Base-by-base conservation (phyloP, 164 flowering plant species). In the Akebia trifoliata region DNA sequence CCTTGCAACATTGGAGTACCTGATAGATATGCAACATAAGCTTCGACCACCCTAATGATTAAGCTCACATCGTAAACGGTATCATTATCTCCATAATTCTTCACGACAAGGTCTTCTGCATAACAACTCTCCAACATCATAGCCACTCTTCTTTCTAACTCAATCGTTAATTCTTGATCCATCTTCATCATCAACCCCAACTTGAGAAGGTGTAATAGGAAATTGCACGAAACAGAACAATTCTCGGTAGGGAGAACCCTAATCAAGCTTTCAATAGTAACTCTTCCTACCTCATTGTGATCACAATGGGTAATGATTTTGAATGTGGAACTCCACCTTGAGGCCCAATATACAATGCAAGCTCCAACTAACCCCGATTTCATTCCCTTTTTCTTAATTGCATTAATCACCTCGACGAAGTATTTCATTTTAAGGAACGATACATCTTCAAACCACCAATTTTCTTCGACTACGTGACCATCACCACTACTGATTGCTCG, bases 391-490 rank as follows among this genome's bases (percentile, higher is more conserved):
- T 37, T 44, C 51, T 77, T 75, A 24, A 75, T 44, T 2, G 58
- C 60, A 11, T 43, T 57, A n/a, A 77, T 64, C 44, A 75, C 77
- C 60, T 60, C 57, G 2, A 67, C 57, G 28, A 80, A 78, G 57
- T 78, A 78, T 62, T 78, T 80, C 12, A 74, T 74, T 36, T 72
- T 56, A 20, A 78, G 78, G 15, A 9, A 0, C 9, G 75, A 69
- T 4, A 80, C 74, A 65, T 80, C 85, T 62, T 78, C 72, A 62
- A 80, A 69, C 82, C 85, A 78, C 82, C 82, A 76, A 20, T 28
- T 51, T 2, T 72, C 78, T 12, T 12, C 32, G 26, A 5, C 62
- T 7, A 4, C 30, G 4, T 50, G 46, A 49, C 32, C 50, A n/a
- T 8, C 10, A 21, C 5, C 40, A 29, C 29, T 20, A 32, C 21